Evolutionary conservation across 208 protist genomes (phyloP).

Genomic region (Ichthyophonus hoferi): DNA sequence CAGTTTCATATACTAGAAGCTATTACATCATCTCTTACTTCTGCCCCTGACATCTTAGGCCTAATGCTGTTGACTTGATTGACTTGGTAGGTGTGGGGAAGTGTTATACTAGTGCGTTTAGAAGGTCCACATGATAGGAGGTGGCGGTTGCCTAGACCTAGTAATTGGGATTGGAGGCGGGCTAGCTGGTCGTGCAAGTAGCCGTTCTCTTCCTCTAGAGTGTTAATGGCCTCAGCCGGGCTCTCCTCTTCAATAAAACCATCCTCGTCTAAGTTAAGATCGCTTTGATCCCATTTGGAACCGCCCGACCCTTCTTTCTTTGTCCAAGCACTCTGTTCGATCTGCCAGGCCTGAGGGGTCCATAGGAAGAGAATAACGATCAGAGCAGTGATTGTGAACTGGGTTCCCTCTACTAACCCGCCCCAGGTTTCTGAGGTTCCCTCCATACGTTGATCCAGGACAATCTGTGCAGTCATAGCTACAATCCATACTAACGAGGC

Average conservation of each 20-base stretch:
- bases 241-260: neutral
- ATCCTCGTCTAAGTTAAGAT: too few relatives aligned
- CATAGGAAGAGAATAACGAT: neutral
- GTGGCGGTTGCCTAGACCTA: neutral
- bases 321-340: neutral
- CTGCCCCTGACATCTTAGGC: too few relatives aligned
- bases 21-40: too few relatives aligned
- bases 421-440: neutral
- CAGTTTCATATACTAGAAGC: too few relatives aligned
- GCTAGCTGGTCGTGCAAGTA: neutral
- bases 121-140: too few relatives aligned
- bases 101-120: too few relatives aligned
- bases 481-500: neutral
- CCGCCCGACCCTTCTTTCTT: neutral
- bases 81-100: too few relatives aligned
- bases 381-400: neutral
- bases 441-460: too few relatives aligned
- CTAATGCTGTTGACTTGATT: too few relatives aligned
- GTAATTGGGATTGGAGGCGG: neutral
- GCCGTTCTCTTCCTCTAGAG: neutral
- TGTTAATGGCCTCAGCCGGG: neutral
- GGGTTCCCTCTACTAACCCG: neutral
- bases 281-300: neutral
- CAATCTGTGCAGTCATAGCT: too few relatives aligned
- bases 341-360: neutral